Conservation (phyloP, 2,329 filamentous ascomycete genomes). For the Penicillium verrucosum region DNA sequence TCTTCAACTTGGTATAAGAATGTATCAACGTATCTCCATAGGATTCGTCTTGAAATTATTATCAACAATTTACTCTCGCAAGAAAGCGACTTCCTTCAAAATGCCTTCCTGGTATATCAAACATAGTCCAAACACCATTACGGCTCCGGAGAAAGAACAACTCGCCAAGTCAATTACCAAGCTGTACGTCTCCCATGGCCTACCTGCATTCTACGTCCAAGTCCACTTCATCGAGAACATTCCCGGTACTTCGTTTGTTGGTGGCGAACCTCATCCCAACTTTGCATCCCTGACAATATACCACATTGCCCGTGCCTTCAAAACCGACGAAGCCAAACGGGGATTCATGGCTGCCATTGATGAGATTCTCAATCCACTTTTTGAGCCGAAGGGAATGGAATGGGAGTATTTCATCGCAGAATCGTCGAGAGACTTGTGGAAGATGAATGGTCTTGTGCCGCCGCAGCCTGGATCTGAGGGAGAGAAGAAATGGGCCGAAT, state of each 20-base stretch:
- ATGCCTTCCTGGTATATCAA: not conserved
- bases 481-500: constrained; percentile 1
- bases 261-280: not conserved
- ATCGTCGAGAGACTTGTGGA: constrained; percentile 12
- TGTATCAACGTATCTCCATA: not conserved
- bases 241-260: not conserved
- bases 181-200: not conserved
- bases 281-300: constrained; percentile 1
- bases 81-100: not conserved
- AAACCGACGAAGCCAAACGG: not conserved
- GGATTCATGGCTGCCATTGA: not conserved
- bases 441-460: constrained; percentile 9
- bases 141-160: not conserved
- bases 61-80: not conserved
- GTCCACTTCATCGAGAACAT: not conserved
- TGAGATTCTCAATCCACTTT: not conserved
- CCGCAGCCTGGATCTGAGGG: not conserved
- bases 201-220: not conserved
- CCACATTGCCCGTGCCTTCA: constrained; percentile 9
- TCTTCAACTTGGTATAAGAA: not conserved
- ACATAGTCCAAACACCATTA: constrained; percentile 2
- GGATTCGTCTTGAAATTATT: not conserved
- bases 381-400: constrained; percentile 6
- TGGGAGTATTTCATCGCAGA: constrained; percentile 13
- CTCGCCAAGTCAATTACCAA: constrained; percentile 8